A percentile compares a stretch with the other conserved stretches of the same genome.
Conservation (phyloP, 495 filamentous ascomycete genomes). For the Annulohypoxylon maeteangense region DNA sequence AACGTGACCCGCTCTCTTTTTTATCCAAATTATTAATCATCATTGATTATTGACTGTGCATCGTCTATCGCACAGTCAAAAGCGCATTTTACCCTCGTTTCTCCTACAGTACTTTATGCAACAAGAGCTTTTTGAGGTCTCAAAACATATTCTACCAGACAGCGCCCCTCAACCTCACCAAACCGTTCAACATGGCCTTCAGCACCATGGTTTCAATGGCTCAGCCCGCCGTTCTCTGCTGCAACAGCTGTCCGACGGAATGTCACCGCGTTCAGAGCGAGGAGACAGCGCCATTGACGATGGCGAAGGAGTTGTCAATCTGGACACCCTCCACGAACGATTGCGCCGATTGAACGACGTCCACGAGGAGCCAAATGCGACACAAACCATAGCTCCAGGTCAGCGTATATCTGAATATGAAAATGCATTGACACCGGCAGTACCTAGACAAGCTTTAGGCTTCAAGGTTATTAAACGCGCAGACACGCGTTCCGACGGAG, state of each 20-base stretch:
- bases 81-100: constrained; percentile 46
- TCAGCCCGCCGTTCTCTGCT: constrained; percentile 43
- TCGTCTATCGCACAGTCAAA: constrained; percentile 74
- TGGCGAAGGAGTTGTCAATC: constrained; percentile 44
- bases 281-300: constrained; percentile 23
- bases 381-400: constrained; percentile 51
- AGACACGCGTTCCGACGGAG: constrained; percentile 52
- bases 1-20: constrained; percentile 11
- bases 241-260: constrained; percentile 43
- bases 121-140: constrained; percentile 74
- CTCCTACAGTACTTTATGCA: constrained; percentile 82
- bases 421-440: constrained; percentile 61
- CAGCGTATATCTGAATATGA: constrained; percentile 81
- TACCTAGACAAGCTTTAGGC: constrained; percentile 58
- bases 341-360: constrained; percentile 56
- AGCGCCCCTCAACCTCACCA: constrained; percentile 55
- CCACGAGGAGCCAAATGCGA: constrained; percentile 39
- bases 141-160: constrained; percentile 62
- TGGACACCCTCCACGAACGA: constrained; percentile 50
- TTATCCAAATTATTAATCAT: background rate
- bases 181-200: constrained; percentile 77
- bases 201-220: constrained; percentile 60
- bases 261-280: constrained; percentile 46
- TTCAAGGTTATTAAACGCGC: constrained; percentile 72
- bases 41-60: constrained; percentile 46